Conservation (phyloP, 2,329 filamentous ascomycete species). For the Xylariaceae sp. region DNA sequence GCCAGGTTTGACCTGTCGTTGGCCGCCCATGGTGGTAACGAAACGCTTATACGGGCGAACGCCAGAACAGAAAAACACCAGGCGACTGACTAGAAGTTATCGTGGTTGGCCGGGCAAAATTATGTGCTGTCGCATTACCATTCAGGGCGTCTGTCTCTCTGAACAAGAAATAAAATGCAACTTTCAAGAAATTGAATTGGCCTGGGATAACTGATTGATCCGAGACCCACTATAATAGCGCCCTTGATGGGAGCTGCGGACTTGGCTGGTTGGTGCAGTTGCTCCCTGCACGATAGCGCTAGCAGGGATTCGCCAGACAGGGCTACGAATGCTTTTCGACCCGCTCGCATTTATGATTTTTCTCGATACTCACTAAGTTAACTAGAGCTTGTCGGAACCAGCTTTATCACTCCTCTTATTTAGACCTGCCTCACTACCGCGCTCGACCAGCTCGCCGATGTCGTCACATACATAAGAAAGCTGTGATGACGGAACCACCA, state of each 20-base stretch:
- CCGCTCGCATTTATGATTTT: slow-evolving; percentile 1
- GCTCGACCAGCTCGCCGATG: slow-evolving; percentile 8
- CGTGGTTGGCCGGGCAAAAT: neutral
- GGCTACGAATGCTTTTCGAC: slow-evolving; percentile 6
- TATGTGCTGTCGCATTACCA: neutral
- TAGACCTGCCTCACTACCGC: neutral
- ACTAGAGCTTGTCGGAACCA: no score
- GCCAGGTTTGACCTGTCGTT: slow-evolving; percentile 45
- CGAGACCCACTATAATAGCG: slow-evolving; percentile 20
- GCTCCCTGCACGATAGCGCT: neutral
- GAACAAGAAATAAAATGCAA: no score
- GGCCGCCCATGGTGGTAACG: slow-evolving; percentile 40
- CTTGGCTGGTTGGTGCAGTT: slow-evolving; percentile 8
- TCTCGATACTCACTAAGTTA: neutral
- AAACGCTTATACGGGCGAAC: neutral
- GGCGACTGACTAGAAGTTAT: neutral
- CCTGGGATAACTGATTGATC: slow-evolving; percentile 14
- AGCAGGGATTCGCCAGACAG: slow-evolving; percentile 9
- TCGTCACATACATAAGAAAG: slow-evolving; percentile 31
- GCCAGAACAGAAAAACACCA: neutral
- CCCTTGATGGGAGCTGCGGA: slow-evolving; percentile 7
- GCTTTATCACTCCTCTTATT: no score
- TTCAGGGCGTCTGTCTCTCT: no score
- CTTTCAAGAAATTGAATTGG: slow-evolving; percentile 23
- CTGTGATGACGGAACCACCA: slow-evolving; percentile 43